Evolutionary conservation across 352 stramenopile species (phyloP), one percentile per base, ranked within the genome.

Genomic region (Peronosclerospora sorghi): DNA sequence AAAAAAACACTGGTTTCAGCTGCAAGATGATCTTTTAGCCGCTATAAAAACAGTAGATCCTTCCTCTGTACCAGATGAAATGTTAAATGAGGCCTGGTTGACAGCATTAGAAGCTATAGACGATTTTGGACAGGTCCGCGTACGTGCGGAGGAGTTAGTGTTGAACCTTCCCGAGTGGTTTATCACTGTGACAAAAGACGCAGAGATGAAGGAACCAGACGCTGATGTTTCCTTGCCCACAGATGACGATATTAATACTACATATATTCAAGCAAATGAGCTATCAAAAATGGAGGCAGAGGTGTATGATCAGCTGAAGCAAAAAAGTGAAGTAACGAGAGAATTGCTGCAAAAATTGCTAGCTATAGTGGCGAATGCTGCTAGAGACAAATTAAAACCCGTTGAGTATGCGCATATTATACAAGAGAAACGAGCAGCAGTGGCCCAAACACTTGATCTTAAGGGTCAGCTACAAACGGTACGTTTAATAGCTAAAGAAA

Each of bases 161-260:
- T 32, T 88, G 15, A 54, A 60, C 35, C 45, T 88, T 2, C 75
- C 75, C 9, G 72, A 88, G 54, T 88, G 75, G 75, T 88, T 86
- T 41, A 34, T 81, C 18, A 62, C 63, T 21, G 66, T 87, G 35
- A 71, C 49, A 4, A 73, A 65, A 24, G 71, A 83, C 21, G 56
- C 54, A 38, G 57, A 73, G 19, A 41, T 62, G 12, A 55, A 72
- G 12, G 37, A 69, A 26, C 47, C 49, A 0, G 60, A 63, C 14
- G 48, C 56, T 36, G 54, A 56, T 26, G 48, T 56, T 28, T 46
- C 46, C n/a, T 45, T 68, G 30, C 55, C 56, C 1, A 50, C 38
- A 4, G 55, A 68, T 34, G 58, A 58, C 0, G 59, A 68, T 34
- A 43, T 32, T 7, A 48, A 66, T 21, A 46, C 27, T 8, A 21